Base-by-base conservation (phyloP, 139 green algal species). In the Pseudopediastrum boryanum region DNA sequence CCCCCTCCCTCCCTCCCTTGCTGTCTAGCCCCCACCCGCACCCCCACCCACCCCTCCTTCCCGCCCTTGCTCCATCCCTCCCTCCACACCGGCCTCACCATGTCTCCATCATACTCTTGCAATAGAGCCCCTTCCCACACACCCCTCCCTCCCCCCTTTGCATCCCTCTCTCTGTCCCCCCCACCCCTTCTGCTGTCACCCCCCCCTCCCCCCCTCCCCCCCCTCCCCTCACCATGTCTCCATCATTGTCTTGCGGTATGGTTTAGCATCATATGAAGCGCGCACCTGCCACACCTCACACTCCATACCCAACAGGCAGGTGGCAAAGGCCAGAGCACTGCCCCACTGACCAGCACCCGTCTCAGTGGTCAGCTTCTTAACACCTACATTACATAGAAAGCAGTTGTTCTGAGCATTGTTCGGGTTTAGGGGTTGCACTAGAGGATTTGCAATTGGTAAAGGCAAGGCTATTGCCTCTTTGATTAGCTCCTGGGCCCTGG, bases 321-420 rank as follows among this genome's bases (percentile, higher is more conserved):
- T 78, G 38, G 79, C 79, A 73, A 85, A 85, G 33, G 79, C 44
- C 4, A 85, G 72, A 44, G 63, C 62, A 56, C 71, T 73, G 44
- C 79, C 79, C 79, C 79, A 85, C 72, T 85, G 79, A 3, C 79
- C 79, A 12, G 79, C 79, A 19, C 79, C 79, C 23, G 79, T 85
- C 79, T 85, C 79, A 12, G 79, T 85, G 6, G 79, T 85, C 43
- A 85, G 72, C 79, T 81, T 85, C 50, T 80, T 80, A 2, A 85
- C 79, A 42, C 67, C 67, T 75, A n/a, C 39, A 48, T n/a, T n/a
- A n/a, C n/a, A n/a, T n/a, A n/a, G n/a, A n/a, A n/a, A n/a, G n/a
- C n/a, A n/a, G n/a, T n/a, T n/a, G n/a, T n/a, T n/a, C n/a, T n/a
- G n/a, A n/a, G n/a, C n/a, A n/a, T n/a, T n/a, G n/a, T n/a, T n/a